Conservation (phyloP, 2,329 filamentous ascomycete species). For the Alternaria conjuncta region DNA sequence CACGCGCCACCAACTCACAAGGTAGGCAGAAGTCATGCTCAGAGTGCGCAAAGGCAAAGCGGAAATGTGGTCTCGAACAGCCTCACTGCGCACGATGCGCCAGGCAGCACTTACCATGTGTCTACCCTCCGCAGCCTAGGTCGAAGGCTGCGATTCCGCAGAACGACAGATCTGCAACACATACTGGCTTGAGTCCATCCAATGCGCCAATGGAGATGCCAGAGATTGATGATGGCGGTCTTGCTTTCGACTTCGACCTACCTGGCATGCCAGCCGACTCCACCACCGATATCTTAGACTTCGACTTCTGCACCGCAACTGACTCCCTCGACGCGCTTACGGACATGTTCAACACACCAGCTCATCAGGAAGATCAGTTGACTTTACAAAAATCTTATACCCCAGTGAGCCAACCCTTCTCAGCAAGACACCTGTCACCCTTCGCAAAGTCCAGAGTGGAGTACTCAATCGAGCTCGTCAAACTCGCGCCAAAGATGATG, state of each 20-base stretch:
- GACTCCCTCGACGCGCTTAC: constrained; percentile 61
- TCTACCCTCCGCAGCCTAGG: constrained; percentile 47
- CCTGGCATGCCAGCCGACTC: constrained; percentile 6
- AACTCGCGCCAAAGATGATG: constrained; percentile 48
- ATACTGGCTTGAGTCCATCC: constrained; percentile 28
- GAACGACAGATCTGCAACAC: neutral
- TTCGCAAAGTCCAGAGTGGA: constrained; percentile 30
- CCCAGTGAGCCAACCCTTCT: constrained; percentile 8
- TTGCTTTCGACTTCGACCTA: constrained; percentile 13
- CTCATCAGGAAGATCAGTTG: neutral
- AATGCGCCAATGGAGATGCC: neutral
- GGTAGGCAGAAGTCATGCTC: constrained; percentile 62
- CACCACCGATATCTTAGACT: constrained; percentile 18
- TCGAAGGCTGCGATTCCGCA: neutral
- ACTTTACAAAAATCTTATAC: neutral
- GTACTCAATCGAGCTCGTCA: constrained; percentile 37
- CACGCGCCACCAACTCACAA: constrained; percentile 27
- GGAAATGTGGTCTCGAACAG: constrained; percentile 61
- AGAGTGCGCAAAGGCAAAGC: constrained; percentile 64
- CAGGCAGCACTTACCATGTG: constrained; percentile 57
- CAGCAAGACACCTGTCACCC: constrained; percentile 21
- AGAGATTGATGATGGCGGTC: constrained; percentile 30
- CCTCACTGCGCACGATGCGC: constrained; percentile 62
- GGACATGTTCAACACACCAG: constrained; percentile 9
- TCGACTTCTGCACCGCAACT: constrained; percentile 41